Evolutionary conservation across 345 rosid species (phyloP).

Genomic region (Cardiospermum halicacabum): DNA sequence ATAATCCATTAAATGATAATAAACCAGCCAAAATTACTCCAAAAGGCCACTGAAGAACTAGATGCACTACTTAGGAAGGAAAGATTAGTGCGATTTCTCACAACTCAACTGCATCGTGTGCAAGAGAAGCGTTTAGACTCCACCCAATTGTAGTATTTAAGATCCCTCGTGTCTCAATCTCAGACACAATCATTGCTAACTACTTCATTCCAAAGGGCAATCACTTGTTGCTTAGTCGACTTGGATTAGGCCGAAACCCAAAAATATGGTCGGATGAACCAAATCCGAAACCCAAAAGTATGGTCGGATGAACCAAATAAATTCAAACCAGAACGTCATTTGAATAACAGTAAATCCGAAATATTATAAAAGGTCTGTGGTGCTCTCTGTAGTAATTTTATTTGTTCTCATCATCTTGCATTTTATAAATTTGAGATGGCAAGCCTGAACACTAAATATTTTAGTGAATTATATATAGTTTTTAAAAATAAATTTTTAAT

Average conservation of each 20-base stretch:
- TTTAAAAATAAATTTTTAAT: no score
- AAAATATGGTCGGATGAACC: conserved; percentile 39
- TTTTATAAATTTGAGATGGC: no score
- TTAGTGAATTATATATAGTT: no score
- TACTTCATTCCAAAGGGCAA: conserved; percentile 57
- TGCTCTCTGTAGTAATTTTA: no score
- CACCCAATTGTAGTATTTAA: conserved; percentile 45
- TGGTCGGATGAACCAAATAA: conserved; percentile 37
- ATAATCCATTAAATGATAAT: conserved; percentile 55
- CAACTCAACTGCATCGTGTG: conserved; percentile 44
- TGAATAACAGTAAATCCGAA: no score
- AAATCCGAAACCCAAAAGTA: conserved; percentile 25
- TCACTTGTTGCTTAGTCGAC: conserved; percentile 34
- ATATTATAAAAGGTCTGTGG: conserved; percentile 7
- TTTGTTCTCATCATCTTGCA: no score
- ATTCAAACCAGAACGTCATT: conserved; percentile 47
- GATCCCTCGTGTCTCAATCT: conserved; percentile 33
- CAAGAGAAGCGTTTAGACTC: conserved; percentile 44
- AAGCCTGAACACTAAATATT: no score
- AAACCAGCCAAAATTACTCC: conserved; percentile 35
- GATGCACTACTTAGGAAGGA: conserved; percentile 41
- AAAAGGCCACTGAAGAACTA: conserved; percentile 35
- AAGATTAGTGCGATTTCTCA: conserved; percentile 36
- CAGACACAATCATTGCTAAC: conserved; percentile 25
- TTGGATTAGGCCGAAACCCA: conserved; percentile 41